Conservation (phyloP, 2,329 filamentous ascomycete genomes). For the Raffaelea albimanens region DNA sequence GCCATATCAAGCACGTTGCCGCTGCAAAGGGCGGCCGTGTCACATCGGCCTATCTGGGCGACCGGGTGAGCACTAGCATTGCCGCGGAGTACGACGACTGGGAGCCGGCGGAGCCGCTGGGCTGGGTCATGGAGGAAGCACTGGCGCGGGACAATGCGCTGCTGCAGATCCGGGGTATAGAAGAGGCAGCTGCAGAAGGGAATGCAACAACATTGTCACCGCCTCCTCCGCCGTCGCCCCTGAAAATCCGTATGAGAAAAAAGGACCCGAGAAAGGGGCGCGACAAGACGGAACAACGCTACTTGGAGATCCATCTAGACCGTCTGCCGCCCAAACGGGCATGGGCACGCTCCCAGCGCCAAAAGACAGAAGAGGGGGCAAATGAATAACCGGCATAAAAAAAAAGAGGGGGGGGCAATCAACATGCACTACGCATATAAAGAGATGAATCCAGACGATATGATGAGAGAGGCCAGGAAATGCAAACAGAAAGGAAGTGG, state of each 20-base stretch:
- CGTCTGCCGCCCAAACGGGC: neutral
- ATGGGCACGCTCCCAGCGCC: too few species aligned
- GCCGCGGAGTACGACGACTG: slow-evolving; percentile 9
- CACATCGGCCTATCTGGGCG: neutral
- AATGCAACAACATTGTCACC: too few species aligned
- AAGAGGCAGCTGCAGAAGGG: neutral
- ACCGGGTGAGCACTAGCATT: slow-evolving; percentile 1
- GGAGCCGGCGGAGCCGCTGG: slow-evolving; percentile 10
- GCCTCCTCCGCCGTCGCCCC: neutral
- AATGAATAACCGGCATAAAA: too few species aligned
- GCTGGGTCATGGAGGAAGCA: slow-evolving; percentile 8
- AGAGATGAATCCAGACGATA: too few species aligned
- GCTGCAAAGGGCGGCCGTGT: too few species aligned
- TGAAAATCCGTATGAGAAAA: neutral
- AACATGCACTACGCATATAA: too few species aligned
- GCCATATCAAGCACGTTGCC: too few species aligned
- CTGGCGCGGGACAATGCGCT: slow-evolving; percentile 9
- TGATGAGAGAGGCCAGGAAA: too few species aligned
- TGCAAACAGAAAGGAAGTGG: too few species aligned
- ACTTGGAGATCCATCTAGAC: neutral
- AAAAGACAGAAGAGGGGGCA: too few species aligned
- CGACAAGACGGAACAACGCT: neutral
- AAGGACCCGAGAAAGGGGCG: too few species aligned
- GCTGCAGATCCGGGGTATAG: slow-evolving; percentile 2
- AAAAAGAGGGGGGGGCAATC: too few species aligned